Conservation (phyloP, 768 basidiomycete species). For the Leccinum truebloodii region DNA sequence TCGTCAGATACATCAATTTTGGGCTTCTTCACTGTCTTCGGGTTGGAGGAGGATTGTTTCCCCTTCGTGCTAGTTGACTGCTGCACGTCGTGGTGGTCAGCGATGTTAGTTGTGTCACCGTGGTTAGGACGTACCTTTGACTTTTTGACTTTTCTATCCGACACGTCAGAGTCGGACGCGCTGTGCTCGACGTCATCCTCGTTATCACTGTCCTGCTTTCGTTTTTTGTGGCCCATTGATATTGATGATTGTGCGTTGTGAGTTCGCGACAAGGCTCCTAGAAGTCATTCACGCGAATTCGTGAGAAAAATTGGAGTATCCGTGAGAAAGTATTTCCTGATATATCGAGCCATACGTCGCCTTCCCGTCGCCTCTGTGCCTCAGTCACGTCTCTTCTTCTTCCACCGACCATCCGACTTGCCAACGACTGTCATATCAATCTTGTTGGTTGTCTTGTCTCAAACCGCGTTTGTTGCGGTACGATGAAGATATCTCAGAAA, state of each 20-base stretch:
- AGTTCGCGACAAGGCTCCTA: not conserved
- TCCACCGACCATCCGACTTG: constrained; percentile 10
- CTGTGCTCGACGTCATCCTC: constrained; percentile 12
- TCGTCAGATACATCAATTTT: constrained; percentile 21
- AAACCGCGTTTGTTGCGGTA: constrained; percentile 52
- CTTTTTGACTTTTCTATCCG: constrained; percentile 3
- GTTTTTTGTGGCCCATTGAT: constrained; percentile 20
- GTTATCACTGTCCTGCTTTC: constrained; percentile 19
- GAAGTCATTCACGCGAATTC: not conserved
- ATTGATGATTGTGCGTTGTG: constrained; percentile 1
- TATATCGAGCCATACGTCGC: constrained; percentile 33
- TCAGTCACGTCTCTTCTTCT: constrained; percentile 9
- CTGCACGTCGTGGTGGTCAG: not conserved
- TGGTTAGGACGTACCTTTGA: constrained; percentile 15
- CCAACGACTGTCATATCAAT: constrained; percentile 1
- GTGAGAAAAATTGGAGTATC: constrained; percentile 5
- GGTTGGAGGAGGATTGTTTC: constrained; percentile 14
- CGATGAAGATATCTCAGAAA: constrained; percentile 87
- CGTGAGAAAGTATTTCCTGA: constrained; percentile 33
- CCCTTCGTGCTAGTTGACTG: constrained; percentile 7
- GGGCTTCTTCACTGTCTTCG: constrained; percentile 39
- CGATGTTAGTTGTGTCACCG: not conserved
- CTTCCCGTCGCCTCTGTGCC: constrained; percentile 3
- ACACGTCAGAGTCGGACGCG: constrained; percentile 22
- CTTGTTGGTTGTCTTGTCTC: constrained; percentile 14